A percentile compares a stretch with the other conserved stretches of the same genome.
Conservation (phyloP, 805 yeast genomes). For the Blastobotrys parvus region DNA sequence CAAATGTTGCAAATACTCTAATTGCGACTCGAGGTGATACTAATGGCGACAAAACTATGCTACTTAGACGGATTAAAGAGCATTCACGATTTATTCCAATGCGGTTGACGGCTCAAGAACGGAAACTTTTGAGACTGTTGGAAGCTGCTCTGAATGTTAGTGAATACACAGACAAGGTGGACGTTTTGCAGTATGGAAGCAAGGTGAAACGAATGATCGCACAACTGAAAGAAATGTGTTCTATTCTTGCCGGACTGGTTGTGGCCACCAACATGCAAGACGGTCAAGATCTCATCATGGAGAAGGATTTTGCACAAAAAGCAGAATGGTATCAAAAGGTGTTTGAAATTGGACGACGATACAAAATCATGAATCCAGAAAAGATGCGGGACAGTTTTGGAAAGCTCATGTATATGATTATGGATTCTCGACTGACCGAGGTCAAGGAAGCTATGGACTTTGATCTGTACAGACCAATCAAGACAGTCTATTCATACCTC, state of each 20-base stretch:
- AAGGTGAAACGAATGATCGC: conserved; percentile 63
- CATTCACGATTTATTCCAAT: conserved; percentile 52
- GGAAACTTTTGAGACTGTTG: conserved; percentile 55
- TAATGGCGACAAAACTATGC: conserved; percentile 10
- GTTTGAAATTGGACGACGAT: conserved; percentile 82
- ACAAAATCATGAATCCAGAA: conserved; percentile 80
- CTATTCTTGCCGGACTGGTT: conserved; percentile 68
- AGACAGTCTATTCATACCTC: conserved; percentile 48
- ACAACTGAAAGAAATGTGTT: conserved; percentile 68
- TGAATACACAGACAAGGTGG: conserved; percentile 74
- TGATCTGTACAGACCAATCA: conserved; percentile 63
- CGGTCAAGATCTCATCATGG: conserved; percentile 56
- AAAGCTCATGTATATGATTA: conserved; percentile 71
- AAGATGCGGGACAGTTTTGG: conserved; percentile 74
- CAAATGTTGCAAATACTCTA: conserved; percentile 9
- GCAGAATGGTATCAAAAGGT: conserved; percentile 75
- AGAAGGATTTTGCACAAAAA: conserved; percentile 60
- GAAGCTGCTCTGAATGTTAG: conserved; percentile 75
- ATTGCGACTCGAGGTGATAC: conserved; percentile 15
- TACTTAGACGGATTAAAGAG: conserved; percentile 25
- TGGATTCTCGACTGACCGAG: conserved; percentile 74
- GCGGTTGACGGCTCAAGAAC: conserved; percentile 58
- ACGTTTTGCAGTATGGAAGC: conserved; percentile 56
- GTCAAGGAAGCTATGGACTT: conserved; percentile 65
- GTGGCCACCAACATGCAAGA: conserved; percentile 67